Conservation (phyloP, 2,329 filamentous ascomycete genomes). For the Chalara sp. region DNA sequence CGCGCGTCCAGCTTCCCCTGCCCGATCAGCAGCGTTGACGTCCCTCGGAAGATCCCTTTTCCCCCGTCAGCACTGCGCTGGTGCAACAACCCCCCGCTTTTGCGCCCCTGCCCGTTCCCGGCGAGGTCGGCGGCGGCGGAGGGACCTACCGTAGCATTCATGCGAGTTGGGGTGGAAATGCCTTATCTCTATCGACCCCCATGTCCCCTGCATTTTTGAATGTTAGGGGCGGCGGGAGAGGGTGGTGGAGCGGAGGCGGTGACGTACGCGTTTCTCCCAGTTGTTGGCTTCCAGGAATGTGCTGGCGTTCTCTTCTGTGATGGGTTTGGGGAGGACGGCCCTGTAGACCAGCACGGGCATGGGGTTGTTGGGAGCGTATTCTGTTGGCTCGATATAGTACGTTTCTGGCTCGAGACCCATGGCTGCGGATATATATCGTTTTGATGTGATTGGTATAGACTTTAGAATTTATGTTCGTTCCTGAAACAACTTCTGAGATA, state of each 20-base stretch:
- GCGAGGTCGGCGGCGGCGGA: neutral
- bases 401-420: neutral
- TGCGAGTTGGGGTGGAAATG: neutral
- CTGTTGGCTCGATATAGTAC: neutral
- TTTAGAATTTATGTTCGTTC: too few relatives aligned
- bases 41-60: neutral
- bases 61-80: neutral
- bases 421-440: too few relatives aligned
- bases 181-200: neutral
- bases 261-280: neutral
- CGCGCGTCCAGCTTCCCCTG: neutral
- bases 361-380: neutral
- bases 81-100: neutral
- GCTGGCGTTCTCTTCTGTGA: neutral
- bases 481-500: too few relatives aligned
- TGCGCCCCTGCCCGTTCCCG: too few relatives aligned
- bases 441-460: too few relatives aligned
- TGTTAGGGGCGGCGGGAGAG: neutral
- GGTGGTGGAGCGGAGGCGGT: neutral
- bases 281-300: neutral
- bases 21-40: neutral
- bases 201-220: neutral
- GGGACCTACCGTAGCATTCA: neutral
- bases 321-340: neutral
- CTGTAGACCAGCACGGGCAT: neutral